Evolutionary conservation across 116 monocot genomes (phyloP), one percentile per base, ranked within the genome.

Genomic region (Dioscorea cayenensis): DNA sequence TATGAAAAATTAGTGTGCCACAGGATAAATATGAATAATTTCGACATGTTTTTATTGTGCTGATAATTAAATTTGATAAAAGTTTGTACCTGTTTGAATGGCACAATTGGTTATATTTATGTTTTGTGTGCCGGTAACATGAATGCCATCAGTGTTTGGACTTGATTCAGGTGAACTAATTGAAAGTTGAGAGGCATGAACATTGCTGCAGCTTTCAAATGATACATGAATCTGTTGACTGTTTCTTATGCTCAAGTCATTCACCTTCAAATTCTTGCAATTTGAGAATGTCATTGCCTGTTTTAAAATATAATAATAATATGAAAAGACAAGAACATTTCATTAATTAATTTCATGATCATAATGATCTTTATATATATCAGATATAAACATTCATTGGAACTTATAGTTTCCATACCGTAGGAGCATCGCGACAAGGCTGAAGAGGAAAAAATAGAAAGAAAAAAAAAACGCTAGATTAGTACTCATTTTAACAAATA

Each of bases 81-180:
- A 18, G n/a, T 60, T 50, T 25, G 13, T 81, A 88, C 96, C 96
- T 61, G 92, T 97, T 71, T 28, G 43, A 38, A 97, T 92, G 36
- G 61, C 50, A 52, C 84, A 88, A 27, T 84, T 63, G 32, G 68
- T 75, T 25, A 97, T 77, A 38, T 71, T 17, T 17, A 97, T 81
- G 74, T 92, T 81, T 25, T 71, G 71, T 20, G 88, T 88, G 21
- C 43, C 36, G 6, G 88, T 52, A 59, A 97, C 75, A 49, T 97
- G 97, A 49, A 97, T 88, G 28, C 97, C 97, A 64, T 97, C 93
- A 1, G 93, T 93, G 77, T 97, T 97, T 22, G 97, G 97, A 63
- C 92, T 97, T 29, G 35, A 52, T 23, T 29, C 79, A 1, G 97
- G 86, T 2, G 97, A 90, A 0, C 49, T 77, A 70, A 97, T 85